phyloP scores from a whole-genome alignment of 805 yeast genomes.

The Groenewaldozyma salmanticensis region DNA sequence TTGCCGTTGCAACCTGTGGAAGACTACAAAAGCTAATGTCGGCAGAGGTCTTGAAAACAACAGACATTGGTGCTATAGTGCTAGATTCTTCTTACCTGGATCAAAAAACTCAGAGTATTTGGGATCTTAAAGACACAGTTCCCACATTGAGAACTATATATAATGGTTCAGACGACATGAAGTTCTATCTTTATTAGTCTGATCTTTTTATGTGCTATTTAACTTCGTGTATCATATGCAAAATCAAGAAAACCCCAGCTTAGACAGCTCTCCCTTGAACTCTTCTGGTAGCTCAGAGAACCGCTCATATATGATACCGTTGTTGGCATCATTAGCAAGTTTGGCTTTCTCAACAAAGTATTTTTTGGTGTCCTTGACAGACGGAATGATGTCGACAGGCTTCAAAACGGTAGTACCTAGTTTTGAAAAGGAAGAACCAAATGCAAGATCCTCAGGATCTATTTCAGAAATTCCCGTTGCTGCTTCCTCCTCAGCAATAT shows the following conservation, averaged over 20 bases:
- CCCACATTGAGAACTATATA: conserved; percentile 15
- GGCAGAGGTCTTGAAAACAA: conserved; percentile 33
- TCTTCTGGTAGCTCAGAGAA: conserved; percentile 13
- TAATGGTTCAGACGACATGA: conserved; percentile 27
- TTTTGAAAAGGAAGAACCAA: conserved; percentile 79
- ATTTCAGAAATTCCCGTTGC: conserved; percentile 16
- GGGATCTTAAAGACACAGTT: conserved; percentile 37
- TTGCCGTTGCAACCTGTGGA: conserved; percentile 58
- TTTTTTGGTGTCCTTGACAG: conserved; percentile 27
- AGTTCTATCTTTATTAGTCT: conserved; percentile 43
- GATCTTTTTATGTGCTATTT: conserved; percentile 2
- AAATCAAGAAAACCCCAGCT: conserved; percentile 5
- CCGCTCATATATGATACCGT: conserved; percentile 11
- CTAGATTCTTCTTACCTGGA: conserved; percentile 57
- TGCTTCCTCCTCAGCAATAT: conserved; percentile 27
- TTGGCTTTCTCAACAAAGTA: conserved; percentile 18
- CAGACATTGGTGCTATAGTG: conserved; percentile 44
- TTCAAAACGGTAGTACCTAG: conserved; percentile 52
- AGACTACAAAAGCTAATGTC: conserved; percentile 41
- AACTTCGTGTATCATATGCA: background rate
- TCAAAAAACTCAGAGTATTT: conserved; percentile 46
- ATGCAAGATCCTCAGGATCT: conserved; percentile 64
- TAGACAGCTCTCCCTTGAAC: conserved; percentile 9
- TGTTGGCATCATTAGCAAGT: conserved; percentile 9
- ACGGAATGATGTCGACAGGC: conserved; percentile 62